These are phyloP conservation scores for Cryoendolithus antarcticus DNA, from an alignment of 2,329 filamentous ascomycete species.

Conservation along the genomic window DNA sequence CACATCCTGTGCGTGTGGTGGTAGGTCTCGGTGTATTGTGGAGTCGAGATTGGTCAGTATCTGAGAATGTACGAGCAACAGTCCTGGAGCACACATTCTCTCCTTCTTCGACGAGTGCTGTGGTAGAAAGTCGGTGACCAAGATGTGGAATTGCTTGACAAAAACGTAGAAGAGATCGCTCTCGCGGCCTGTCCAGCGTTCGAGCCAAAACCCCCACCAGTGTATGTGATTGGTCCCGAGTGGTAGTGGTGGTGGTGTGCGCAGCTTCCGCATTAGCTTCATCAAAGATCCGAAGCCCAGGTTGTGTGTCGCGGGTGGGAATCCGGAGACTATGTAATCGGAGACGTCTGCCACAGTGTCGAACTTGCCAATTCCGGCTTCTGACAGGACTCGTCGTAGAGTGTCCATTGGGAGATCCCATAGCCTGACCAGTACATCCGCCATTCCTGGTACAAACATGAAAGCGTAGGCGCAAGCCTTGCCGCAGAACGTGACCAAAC, in stretches of 20 bases:
- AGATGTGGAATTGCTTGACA: constrained; percentile 72
- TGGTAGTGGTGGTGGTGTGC: constrained; percentile 53
- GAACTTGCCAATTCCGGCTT: constrained; percentile 49
- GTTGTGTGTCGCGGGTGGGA: constrained; percentile 53
- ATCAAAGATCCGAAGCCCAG: constrained; percentile 51
- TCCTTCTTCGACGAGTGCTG: constrained; percentile 39
- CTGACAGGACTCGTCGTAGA: constrained; percentile 59
- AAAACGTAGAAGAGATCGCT: constrained; percentile 89
- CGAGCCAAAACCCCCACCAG: constrained; percentile 76
- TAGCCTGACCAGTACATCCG: constrained; percentile 68
- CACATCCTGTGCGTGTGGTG: constrained; percentile 19
- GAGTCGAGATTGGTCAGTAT: constrained; percentile 67
- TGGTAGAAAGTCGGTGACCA: constrained; percentile 52
- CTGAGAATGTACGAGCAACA: constrained; percentile 72
- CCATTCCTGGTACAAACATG: constrained; percentile 79
- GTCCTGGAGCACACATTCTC: constrained; percentile 57
- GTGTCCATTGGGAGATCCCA: constrained; percentile 62
- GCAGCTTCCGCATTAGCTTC: constrained; percentile 46
- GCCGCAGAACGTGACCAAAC: constrained; percentile 67
- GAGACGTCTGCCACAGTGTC: constrained; percentile 36
- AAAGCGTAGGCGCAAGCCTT: constrained; percentile 89
- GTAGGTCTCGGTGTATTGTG: constrained; percentile 58
- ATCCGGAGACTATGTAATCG: constrained; percentile 54
- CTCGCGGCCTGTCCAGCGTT: constrained; percentile 75
- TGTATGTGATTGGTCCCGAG: constrained; percentile 59